These are phyloP conservation scores for Taiwanofungus camphoratus DNA, from an alignment of 1,284 basidiomycete genomes.

Conservation along the genomic window DNA sequence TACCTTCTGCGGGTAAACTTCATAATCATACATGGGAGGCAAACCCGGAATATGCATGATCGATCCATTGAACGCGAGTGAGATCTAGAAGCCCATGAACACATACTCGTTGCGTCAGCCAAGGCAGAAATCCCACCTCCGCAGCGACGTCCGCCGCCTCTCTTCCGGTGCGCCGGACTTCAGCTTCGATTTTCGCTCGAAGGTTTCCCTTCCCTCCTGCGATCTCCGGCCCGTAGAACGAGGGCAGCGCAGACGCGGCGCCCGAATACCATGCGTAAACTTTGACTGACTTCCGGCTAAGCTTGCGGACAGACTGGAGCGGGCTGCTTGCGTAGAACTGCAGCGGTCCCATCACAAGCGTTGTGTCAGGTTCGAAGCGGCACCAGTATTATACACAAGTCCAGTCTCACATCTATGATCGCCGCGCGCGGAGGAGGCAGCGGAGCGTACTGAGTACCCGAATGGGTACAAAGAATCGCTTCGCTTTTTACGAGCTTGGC, in stretches of 20 bases:
- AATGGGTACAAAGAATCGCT: constrained; percentile 3
- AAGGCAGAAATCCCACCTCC: constrained; percentile 1
- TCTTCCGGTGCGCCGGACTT: constrained; percentile 1
- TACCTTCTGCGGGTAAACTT: constrained; percentile 9
- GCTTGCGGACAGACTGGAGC: not conserved
- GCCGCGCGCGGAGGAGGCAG: constrained; percentile 1
- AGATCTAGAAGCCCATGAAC: not conserved
- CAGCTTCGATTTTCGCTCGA: not conserved
- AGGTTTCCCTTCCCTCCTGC: not conserved
- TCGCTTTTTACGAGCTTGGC: constrained; percentile 1
- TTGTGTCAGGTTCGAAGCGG: not conserved
- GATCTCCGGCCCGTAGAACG: not conserved
- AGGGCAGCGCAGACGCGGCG: not conserved
- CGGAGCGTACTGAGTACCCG: not conserved
- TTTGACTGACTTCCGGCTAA: not conserved
- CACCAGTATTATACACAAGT: not conserved
- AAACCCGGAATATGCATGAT: constrained; percentile 8
- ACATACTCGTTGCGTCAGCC: too few relatives aligned
- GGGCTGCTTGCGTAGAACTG: not conserved
- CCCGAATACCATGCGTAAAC: constrained; percentile 4
- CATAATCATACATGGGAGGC: constrained; percentile 12
- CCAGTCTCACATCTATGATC: constrained; percentile 9
- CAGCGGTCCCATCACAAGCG: too few relatives aligned
- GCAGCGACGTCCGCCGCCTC: constrained; percentile 1
- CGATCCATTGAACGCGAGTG: not conserved